Evolutionary conservation across 257 asterid species (phyloP).

Genomic region (Eustoma russellianum): DNA sequence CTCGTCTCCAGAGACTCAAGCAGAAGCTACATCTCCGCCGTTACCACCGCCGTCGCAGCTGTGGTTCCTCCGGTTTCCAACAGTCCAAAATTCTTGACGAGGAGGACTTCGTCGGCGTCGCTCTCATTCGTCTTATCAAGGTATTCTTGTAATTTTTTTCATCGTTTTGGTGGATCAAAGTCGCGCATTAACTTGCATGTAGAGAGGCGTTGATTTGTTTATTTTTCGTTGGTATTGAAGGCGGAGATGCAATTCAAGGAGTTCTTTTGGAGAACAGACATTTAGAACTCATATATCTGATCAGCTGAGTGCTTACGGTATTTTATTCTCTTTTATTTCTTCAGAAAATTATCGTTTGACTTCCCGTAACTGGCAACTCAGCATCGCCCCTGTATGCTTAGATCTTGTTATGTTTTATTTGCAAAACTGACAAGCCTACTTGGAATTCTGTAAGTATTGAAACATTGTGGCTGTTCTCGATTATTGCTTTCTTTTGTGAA

Average conservation of each 20-base stretch:
- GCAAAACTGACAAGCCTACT: slow-evolving; percentile 76
- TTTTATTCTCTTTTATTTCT: not conserved
- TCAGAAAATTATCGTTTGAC: not conserved
- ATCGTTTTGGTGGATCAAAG: too few relatives aligned
- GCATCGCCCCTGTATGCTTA: not conserved
- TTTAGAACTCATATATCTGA: slow-evolving; percentile 69
- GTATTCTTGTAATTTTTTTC: slow-evolving; percentile 34
- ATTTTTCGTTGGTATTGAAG: slow-evolving; percentile 28
- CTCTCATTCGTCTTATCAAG: slow-evolving; percentile 52
- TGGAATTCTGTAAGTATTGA: slow-evolving; percentile 85
- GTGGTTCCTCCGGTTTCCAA: slow-evolving; percentile 18
- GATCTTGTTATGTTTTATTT: not conserved
- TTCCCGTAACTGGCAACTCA: too few relatives aligned
- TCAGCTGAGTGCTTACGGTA: slow-evolving; percentile 36
- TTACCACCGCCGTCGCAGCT: slow-evolving; percentile 35
- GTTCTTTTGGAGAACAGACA: slow-evolving; percentile 92
- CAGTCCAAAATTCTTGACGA: slow-evolving; percentile 40
- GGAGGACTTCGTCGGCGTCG: slow-evolving; percentile 86
- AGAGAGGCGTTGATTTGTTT: not conserved
- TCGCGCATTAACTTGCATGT: not conserved
- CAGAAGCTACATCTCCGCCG: slow-evolving; percentile 46
- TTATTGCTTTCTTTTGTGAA: slow-evolving; percentile 8
- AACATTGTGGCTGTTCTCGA: not conserved
- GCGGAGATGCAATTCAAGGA: slow-evolving; percentile 96
- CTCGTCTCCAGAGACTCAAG: slow-evolving; percentile 44